Evolutionary conservation across 352 stramenopile genomes (phyloP).

Genomic region (Phytophthora sp.): DNA sequence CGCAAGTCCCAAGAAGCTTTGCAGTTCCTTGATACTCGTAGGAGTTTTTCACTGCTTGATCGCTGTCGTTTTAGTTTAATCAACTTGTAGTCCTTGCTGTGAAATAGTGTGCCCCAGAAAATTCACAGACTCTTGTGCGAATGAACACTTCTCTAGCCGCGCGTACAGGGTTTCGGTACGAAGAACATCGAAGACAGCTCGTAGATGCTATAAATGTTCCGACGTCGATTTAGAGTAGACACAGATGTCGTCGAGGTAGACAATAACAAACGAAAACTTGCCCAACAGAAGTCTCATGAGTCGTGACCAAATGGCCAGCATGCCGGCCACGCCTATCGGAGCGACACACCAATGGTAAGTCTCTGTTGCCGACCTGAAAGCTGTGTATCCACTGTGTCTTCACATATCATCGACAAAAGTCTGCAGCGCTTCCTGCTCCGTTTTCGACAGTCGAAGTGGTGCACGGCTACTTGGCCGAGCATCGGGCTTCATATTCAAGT

Average conservation of each 20-base stretch:
- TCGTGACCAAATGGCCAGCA: constrained; percentile 45
- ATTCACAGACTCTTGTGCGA: constrained; percentile 21
- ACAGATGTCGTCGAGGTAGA: constrained; percentile 47
- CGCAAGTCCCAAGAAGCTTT: constrained; percentile 36
- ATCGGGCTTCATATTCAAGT: background rate
- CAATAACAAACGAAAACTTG: constrained; percentile 37
- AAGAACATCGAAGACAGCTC: constrained; percentile 30
- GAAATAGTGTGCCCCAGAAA: constrained; percentile 41
- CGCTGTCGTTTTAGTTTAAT: constrained; percentile 29
- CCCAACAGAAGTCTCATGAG: constrained; percentile 44
- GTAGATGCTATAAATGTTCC: constrained; percentile 31
- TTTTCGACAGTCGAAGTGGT: background rate
- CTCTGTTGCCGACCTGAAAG: constrained; percentile 40
- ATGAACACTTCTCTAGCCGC: constrained; percentile 31
- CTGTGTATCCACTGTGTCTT: constrained; percentile 18
- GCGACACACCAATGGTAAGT: constrained; percentile 53
- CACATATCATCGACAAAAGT: background rate
- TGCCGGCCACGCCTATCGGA: constrained; percentile 46
- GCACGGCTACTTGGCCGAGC: background rate
- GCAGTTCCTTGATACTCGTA: constrained; percentile 29
- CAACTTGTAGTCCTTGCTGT: constrained; percentile 16
- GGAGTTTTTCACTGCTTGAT: constrained; percentile 26
- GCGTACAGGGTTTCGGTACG: constrained; percentile 30
- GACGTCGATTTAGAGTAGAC: constrained; percentile 25
- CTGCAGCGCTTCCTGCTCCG: background rate